Conservation (phyloP, 2,329 filamentous ascomycete species). For the Alternaria sp. region DNA sequence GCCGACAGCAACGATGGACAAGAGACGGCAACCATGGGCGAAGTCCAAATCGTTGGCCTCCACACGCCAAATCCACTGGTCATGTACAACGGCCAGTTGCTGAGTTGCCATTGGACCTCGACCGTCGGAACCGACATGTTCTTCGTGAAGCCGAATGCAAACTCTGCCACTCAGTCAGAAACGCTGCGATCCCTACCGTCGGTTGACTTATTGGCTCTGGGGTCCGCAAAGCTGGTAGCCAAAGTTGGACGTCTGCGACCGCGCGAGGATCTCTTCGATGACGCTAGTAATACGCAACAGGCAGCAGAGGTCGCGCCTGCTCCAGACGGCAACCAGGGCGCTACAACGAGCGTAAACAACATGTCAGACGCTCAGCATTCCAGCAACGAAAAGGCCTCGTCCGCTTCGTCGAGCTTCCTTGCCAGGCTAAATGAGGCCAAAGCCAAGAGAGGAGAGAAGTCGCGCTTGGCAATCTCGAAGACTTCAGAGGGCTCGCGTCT, state of each 20-base stretch:
- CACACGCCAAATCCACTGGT: slow-evolving; percentile 78
- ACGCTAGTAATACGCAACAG: slow-evolving; percentile 3
- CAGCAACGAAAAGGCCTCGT: slow-evolving; percentile 6
- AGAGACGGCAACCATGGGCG: slow-evolving; percentile 33
- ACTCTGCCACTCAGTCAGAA: slow-evolving; percentile 28
- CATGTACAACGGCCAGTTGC: slow-evolving; percentile 78
- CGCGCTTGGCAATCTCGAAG: slow-evolving; percentile 23
- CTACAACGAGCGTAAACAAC: background rate
- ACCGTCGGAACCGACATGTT: slow-evolving; percentile 85
- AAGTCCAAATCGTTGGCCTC: slow-evolving; percentile 82
- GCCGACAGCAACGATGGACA: slow-evolving; percentile 17
- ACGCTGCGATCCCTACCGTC: slow-evolving; percentile 61
- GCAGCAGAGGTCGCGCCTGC: background rate
- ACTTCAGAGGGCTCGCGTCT: slow-evolving; percentile 23
- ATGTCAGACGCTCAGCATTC: background rate
- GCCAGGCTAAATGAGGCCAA: slow-evolving; percentile 51
- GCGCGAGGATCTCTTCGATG: slow-evolving; percentile 34
- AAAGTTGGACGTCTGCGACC: slow-evolving; percentile 64
- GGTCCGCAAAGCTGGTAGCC: slow-evolving; percentile 72
- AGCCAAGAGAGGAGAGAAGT: slow-evolving; percentile 48
- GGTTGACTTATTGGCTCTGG: slow-evolving; percentile 75
- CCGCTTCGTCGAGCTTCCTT: slow-evolving; percentile 48
- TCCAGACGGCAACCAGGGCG: background rate
- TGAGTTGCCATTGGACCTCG: slow-evolving; percentile 80
- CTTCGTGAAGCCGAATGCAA: slow-evolving; percentile 55